Base-by-base conservation (phyloP, 495 filamentous ascomycete species). In the Astrocystis sublimbata region DNA sequence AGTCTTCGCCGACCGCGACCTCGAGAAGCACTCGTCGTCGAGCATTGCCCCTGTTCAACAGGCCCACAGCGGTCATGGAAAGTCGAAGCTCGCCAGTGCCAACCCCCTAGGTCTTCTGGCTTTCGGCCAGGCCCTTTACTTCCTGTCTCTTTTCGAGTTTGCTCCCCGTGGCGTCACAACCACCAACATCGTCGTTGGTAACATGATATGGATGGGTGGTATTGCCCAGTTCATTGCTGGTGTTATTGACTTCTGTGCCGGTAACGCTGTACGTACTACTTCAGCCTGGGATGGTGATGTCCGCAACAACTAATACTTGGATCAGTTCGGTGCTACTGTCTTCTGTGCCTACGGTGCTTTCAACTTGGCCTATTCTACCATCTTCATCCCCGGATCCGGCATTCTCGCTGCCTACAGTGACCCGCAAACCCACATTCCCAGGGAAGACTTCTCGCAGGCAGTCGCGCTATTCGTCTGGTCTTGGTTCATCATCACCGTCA, bases 201-300 rank as follows among this genome's bases (percentile, higher is more conserved):
- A 65, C 49, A 47, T 78, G 58, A 69, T 78, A 9, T 78, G 76
- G 67, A 75, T 77, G 60, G 76, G 75, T 28, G 75, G 76, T 17
- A 55, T 68, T 26, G 68, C 69, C 49, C 73, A 73, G 61, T 72
- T 73, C 65, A 62, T 76, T 31, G 68, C 66, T 36, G 73, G 73
- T 31, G 67, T 75, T 45, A 73, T 76, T 63, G 72, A 74, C 28
- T 75, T 75, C 43, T 53, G 73, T 31, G 46, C 64, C 8, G 72
- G 72, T 21, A 73, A 76, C 61, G 71, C 68, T 35, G 64, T 68
- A 63, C 12, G 59, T 63, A 23, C 24, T 38, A n/a, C n/a, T 31
- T 26, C 7, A 6, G 7, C 3, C 28, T 19, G 1, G 36, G 23
- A 24, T 10, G 6, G 21, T 41, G 52, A 9, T n/a, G 3, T 54